Evolutionary conservation across 1,139 yeast genomes (phyloP), one percentile per base, ranked within the genome.

Genomic region (Kluyveromyces sp.): DNA sequence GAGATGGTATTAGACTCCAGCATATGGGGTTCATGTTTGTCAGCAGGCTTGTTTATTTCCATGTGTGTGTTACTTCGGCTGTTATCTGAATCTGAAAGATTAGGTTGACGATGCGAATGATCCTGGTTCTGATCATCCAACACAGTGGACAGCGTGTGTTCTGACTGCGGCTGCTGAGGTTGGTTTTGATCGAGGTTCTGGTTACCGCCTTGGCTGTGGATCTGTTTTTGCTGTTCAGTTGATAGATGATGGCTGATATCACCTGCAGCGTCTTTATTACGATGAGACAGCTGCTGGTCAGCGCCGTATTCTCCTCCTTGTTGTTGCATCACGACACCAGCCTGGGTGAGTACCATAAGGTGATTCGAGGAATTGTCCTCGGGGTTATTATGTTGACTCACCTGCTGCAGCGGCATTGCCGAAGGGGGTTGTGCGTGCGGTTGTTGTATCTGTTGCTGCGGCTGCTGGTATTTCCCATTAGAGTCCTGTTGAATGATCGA

Each of bases 401-500:
- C 20, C 13, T 15, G 39, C 11, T 36, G 46, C 15, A 36, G 45
- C n/a, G 42, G 40, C 9, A 33, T 32, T 11, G 37, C 17, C 19
- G 31, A 41, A 15, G 9, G 16, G n/a, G 13, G 17, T 13, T 28
- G 36, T 15, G 17, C 37, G 42, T 40, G 40, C 33, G 41, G 45
- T 16, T 33, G 39, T 4, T 39, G 36, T 36, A n/a, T 41, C 20
- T 39, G 49, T 26, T 40, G 49, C 39, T 52, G 58, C 39, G 49
- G 56, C 17, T 42, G 47, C 22, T 40, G 49, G 15, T 33, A 33
- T 17, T 25, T 15, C 41, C 37, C 18, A 32, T 37, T 41, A 11
- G 64, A 53, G 18, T 63, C 63, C 42, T 61, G 65, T 43, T 62
- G 80, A 44, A 83, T 77, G 33, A 80, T 82, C 56, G 78, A 65